Base-by-base conservation (phyloP, 805 yeast species). In the Yamadazyma olivae region DNA sequence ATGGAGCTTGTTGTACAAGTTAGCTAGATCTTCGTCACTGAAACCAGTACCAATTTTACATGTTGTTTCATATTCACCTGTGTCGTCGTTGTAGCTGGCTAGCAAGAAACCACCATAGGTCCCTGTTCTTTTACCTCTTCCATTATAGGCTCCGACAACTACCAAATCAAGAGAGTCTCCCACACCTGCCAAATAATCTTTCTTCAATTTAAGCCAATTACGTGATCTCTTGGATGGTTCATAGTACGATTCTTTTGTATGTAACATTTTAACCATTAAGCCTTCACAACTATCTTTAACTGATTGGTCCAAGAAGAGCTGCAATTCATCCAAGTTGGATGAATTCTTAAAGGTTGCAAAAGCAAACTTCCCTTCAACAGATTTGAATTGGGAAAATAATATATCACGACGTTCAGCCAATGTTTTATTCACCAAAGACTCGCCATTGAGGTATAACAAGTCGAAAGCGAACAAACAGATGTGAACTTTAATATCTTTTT, bases 21-120 rank as follows among this genome's bases (percentile, higher is more conserved):
- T 61, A 23, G 77, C 77, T 39, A 93, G 69, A 51, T 80, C 74
- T 45, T 66, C 97, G 46, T 93, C 99, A 27, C 89, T 77, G 54
- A 93, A 93, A 0, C 99, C 99, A 0, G 99, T 93, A 32, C 99
- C 99, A 37, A 95, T 90, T 57, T 93, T 93, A 65, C 99, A 93
- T 27, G 95, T 83, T 0, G 97, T 85, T 59, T 93, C 98, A 56
- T 76, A 88, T 51, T 90, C 97, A 16, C 95, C 98, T 0, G 88
- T 76, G 39, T 91, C 96, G 38, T 79, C 80, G 52, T 93, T 93
- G 54, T 88, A 91, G 20, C 95, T 83, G 0, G 95, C 98, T 33
- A 93, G 67, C 26, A 93, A 59, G 53, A 90, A 93, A 2, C 98
- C 99, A 35, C 99, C 99, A 57, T 91, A 93, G 42, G 83, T 75